These are phyloP conservation scores for Saturnispora dispora DNA, from an alignment of 805 yeast genomes.

Conservation along the genomic window DNA sequence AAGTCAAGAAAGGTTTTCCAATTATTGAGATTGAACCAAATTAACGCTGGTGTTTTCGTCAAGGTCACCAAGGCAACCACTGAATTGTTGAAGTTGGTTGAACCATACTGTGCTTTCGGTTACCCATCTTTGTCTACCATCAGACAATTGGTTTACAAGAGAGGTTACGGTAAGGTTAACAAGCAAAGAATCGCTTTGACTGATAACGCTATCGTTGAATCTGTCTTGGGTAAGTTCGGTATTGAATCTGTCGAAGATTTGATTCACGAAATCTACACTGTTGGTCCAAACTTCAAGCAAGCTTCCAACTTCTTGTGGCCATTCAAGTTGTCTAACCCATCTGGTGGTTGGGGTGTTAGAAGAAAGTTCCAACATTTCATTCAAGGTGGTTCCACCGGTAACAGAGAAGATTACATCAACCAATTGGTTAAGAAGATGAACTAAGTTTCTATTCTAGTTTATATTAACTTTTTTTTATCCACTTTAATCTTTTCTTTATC, in stretches of 20 bases:
- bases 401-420: conserved; percentile 95
- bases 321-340: conserved; percentile 93
- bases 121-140: conserved; percentile 90
- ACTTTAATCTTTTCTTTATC: conserved; percentile 2
- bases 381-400: conserved; percentile 98
- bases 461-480: conserved; percentile 4
- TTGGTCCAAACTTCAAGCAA: conserved; percentile 98
- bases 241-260: conserved; percentile 85
- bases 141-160: conserved; percentile 91
- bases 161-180: conserved; percentile 96
- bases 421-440: conserved; percentile 89
- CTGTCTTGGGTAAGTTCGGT: conserved; percentile 85
- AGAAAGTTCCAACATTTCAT: conserved; percentile 96
- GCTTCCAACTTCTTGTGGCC: conserved; percentile 98
- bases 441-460: conserved; percentile 37
- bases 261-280: conserved; percentile 92
- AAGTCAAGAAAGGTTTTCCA: conserved; percentile 98
- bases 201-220: conserved; percentile 85
- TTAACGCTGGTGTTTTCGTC: conserved; percentile 91
- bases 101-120: conserved; percentile 96
- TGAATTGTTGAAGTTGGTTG: conserved; percentile 87
- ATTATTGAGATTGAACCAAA: conserved; percentile 86
- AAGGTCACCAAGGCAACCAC: conserved; percentile 92
- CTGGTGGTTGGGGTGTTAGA: conserved; percentile 95
- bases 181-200: conserved; percentile 88